Evolutionary conservation across 2,329 filamentous ascomycete genomes (phyloP), one percentile per base, ranked within the genome.

Genomic region (Thielaviopsis musarum): DNA sequence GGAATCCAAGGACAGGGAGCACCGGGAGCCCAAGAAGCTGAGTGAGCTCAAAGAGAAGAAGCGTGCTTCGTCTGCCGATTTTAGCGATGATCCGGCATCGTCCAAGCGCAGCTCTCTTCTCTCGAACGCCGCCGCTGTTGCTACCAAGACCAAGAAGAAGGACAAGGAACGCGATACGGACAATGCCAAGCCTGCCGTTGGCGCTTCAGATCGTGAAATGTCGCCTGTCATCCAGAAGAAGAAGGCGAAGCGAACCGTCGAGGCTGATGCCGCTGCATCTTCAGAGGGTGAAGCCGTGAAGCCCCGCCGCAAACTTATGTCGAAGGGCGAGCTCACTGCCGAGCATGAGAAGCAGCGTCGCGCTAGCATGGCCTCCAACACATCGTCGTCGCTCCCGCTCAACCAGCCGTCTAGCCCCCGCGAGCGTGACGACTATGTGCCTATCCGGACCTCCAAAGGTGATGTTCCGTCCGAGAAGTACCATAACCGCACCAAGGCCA

Each of bases 291-390:
- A 82, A 66, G 68, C 77, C 9, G 67, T 74, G 22, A 85, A 84
- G 66, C 81, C 81, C 1, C 72, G 82, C 24, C 74, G 80, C 48
- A 85, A 84, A 66, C 73, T 85, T 12, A 74, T 85, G 21, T 84
- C 82, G 0, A 82, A 82, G 41, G 78, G 77, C 57, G 82, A 84
- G 60, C 69, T 83, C 48, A 79, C 81, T 62, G 78, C 78, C 10
- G 79, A 62, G n/a, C 73, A 78, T 19, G 77, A 81, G 58, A 79
- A 77, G 67, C 78, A 82, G 63, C 73, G 80, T 19, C 78, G 81
- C 6, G 73, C 77, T 52, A 83, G 80, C 66, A 71, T 82, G 70
- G 75, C 72, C 0, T 83, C 81, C 1, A 81, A 73, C 52, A 70
- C 76, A 30, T 81, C 80, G 26, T 81, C 80, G 3, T 74, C 74